phyloP scores from a whole-genome alignment of 495 filamentous ascomycete genomes.

The Tuber magnatum region DNA sequence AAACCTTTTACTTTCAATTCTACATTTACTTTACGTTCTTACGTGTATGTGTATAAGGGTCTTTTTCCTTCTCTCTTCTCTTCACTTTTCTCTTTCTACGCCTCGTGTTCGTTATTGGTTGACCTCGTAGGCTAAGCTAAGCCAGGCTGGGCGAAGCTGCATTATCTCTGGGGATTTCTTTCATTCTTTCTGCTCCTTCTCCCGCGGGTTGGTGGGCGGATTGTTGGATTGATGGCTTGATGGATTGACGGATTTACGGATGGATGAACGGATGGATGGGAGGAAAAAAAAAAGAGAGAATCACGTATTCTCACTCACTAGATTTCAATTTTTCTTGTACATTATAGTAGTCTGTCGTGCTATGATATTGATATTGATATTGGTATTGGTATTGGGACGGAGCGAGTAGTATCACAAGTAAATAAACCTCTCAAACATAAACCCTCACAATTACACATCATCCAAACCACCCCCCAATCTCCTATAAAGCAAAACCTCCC shows the following conservation, averaged over 20 bases:
- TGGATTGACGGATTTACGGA: neutral
- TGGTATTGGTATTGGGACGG: neutral
- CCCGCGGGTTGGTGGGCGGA: neutral
- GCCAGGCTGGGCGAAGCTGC: neutral
- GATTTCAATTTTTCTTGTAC: neutral
- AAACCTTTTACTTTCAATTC: neutral
- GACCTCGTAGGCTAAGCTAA: neutral
- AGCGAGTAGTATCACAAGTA: neutral
- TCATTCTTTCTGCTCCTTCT: neutral
- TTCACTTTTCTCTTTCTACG: neutral
- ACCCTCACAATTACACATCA: neutral
- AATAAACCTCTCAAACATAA: neutral
- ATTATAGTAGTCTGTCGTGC: neutral
- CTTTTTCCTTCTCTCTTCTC: neutral
- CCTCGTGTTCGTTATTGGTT: neutral
- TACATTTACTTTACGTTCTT: neutral
- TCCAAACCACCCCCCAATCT: neutral
- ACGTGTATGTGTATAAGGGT: neutral
- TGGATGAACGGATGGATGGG: neutral
- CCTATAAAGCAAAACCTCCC: constrained; percentile 11
- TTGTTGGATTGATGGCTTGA: neutral
- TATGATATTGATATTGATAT: neutral
- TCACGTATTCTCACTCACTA: constrained; percentile 1
- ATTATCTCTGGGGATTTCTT: neutral
- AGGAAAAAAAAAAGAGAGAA: neutral